phyloP scores from a whole-genome alignment of 2,329 filamentous ascomycete species.

The Verticillium alfalfae region DNA sequence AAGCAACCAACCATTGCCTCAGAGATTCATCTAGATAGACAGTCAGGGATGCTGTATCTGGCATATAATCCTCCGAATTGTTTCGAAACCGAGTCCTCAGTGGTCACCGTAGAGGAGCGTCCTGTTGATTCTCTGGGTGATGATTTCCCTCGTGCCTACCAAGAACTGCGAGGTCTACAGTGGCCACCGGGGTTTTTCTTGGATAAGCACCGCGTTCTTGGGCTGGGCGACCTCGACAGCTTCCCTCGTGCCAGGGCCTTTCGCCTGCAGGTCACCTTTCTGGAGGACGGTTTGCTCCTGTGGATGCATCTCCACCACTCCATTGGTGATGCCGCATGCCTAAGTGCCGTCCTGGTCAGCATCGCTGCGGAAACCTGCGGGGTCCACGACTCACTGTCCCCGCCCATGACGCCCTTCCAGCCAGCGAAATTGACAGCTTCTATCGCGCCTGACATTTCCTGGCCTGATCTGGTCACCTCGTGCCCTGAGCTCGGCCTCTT shows the following conservation, averaged over 20 bases:
- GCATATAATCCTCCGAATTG: neutral
- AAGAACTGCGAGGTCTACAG: neutral
- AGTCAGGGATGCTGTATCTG: neutral
- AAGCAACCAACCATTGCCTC: neutral
- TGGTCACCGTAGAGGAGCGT: neutral
- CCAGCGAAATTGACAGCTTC: neutral
- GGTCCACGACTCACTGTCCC: slow-evolving; percentile 16
- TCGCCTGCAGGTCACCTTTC: slow-evolving; percentile 27
- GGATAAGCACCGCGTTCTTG: neutral
- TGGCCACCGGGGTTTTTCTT: neutral
- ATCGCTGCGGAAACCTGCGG: slow-evolving; percentile 27
- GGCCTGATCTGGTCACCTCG: slow-evolving; percentile 17
- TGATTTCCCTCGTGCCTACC: neutral
- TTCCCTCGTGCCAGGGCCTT: neutral
- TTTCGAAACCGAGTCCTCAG: neutral
- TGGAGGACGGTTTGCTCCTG: slow-evolving; percentile 32
- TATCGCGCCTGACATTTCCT: slow-evolving; percentile 11
- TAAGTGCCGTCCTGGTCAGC: slow-evolving; percentile 29
- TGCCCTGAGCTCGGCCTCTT: slow-evolving; percentile 33
- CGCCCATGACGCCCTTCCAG: slow-evolving; percentile 1
- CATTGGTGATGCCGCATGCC: slow-evolving; percentile 33
- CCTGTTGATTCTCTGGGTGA: neutral
- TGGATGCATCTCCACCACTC: slow-evolving; percentile 35
- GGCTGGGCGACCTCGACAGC: neutral
- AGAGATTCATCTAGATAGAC: neutral